A percentile compares a stretch with the other conserved stretches of the same genome.
Conservation (phyloP, 305 asterid species). For the Fraxinus nigra region DNA sequence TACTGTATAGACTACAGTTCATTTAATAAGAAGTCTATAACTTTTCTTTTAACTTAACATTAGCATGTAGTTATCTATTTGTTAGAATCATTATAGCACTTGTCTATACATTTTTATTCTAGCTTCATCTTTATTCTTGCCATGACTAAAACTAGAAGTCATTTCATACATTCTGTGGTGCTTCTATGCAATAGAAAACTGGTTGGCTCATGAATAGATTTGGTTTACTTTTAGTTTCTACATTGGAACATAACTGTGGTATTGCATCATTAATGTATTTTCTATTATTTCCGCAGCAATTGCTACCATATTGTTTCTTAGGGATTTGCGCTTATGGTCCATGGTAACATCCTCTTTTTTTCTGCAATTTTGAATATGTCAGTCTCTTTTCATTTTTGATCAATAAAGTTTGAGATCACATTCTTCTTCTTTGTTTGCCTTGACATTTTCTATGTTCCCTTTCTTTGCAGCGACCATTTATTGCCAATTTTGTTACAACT, state of each 20-base stretch:
- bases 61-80: not conserved
- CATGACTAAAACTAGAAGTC: not conserved
- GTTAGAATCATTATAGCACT: not conserved
- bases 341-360: constrained; percentile 44
- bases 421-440: constrained; percentile 9
- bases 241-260: not conserved
- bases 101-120: not conserved
- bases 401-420: constrained; percentile 4
- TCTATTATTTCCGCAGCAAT: constrained; percentile 62
- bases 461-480: constrained; percentile 70
- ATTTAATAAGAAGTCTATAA: not conserved
- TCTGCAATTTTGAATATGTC: not conserved
- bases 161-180: not conserved
- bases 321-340: constrained; percentile 56
- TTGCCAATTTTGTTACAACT: constrained; percentile 44
- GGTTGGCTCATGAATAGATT: not conserved
- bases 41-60: not conserved
- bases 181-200: not conserved
- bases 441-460: constrained; percentile 23
- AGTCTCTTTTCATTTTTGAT: not conserved
- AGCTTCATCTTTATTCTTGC: not conserved
- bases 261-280: constrained; percentile 9
- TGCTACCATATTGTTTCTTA: constrained; percentile 65
- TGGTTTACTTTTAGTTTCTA: not conserved
- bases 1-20: not conserved